Base-by-base conservation (phyloP, 176 grass and related monocot species). In the Microstegium vimineum region DNA sequence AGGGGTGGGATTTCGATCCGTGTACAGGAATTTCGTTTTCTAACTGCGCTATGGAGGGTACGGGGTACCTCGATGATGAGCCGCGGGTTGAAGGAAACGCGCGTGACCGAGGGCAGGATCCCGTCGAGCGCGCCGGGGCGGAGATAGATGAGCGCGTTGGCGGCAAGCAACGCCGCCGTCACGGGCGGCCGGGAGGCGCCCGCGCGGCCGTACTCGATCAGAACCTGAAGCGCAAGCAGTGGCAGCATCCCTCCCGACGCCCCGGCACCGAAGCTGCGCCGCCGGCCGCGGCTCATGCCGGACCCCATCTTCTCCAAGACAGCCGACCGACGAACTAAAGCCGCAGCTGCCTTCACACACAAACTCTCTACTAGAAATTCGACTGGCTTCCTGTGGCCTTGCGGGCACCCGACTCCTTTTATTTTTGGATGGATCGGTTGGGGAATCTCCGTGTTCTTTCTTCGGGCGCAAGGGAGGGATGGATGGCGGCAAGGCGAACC, bases 91-190 rank as follows among this genome's bases (percentile, higher is more conserved):
- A 99, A 99, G 66, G 84, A 72, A 49, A 87, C 91, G 41, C 74
- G 79, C 23, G 59, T 3, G 30, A 99, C 11, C 35, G 93, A 74
- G 49, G 96, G 93, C n/a, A 99, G 96, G 76, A 99, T 13, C 57
- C 77, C 46, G 76, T 95, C 66, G 65, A 99, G 89, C 10, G 91
- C 69, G 22, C 89, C 89, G 0, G 96, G 96, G 47, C 96, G 96
- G 68, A 99, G 87, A 80, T 77, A 92, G 64, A 99, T 63, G 27
- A 99, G 80, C 56, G 93, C n/a, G 69, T 99, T 95, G 82, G 89
- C 79, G 65, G 92, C 86, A 35, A 98, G 82, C 30, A 99, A 87
- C 70, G 87, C 89, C 45, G 93, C 92, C 23, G 93, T 99, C 14
- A 95, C 91, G 37, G 91, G 91, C 13, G 96, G 95, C 25, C 88